These are phyloP conservation scores for Cyclostephanos invisitatus DNA, from an alignment of 108 stramenopile species.

Conservation along the genomic window DNA sequence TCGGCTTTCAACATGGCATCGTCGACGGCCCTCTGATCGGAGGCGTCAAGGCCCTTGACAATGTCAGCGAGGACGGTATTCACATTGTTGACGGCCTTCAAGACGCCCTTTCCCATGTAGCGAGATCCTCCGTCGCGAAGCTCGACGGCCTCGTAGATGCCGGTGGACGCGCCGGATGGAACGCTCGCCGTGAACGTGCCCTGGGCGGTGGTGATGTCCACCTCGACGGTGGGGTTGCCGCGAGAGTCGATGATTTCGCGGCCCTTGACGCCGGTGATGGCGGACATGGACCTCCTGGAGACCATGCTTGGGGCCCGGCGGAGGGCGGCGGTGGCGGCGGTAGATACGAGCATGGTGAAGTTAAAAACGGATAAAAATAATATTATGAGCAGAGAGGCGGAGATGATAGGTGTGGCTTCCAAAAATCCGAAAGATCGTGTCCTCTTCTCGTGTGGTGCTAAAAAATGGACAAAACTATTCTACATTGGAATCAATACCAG, in stretches of 20 bases:
- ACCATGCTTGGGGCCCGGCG: conserved; percentile 38
- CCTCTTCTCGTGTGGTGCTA: too few relatives aligned
- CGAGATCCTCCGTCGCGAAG: conserved; percentile 97
- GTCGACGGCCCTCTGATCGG: conserved; percentile 93
- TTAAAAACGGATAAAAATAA: too few relatives aligned
- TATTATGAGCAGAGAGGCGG: too few relatives aligned
- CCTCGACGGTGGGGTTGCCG: conserved; percentile 99
- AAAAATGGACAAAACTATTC: too few relatives aligned
- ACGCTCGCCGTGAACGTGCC: conserved; percentile 91
- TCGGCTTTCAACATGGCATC: conserved; percentile 92
- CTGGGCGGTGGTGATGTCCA: conserved; percentile 82
- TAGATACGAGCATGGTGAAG: conserved; percentile 32
- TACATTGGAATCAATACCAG: too few relatives aligned
- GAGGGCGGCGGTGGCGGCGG: conserved; percentile 44
- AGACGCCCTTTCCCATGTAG: conserved; percentile 98
- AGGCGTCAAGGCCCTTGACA: conserved; percentile 92
- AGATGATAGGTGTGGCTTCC: too few relatives aligned
- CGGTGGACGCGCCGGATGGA: conserved; percentile 98
- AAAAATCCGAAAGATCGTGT: too few relatives aligned
- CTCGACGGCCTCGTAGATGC: conserved; percentile 95
- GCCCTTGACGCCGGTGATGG: conserved; percentile 90
- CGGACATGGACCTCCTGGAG: conserved; percentile 54
- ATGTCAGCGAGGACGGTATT: conserved; percentile 91
- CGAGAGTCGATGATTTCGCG: conserved; percentile 99
- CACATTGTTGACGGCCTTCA: conserved; percentile 93